phyloP scores from a whole-genome alignment of 2,329 filamentous ascomycete genomes.

The Trichoderma harzianum region DNA sequence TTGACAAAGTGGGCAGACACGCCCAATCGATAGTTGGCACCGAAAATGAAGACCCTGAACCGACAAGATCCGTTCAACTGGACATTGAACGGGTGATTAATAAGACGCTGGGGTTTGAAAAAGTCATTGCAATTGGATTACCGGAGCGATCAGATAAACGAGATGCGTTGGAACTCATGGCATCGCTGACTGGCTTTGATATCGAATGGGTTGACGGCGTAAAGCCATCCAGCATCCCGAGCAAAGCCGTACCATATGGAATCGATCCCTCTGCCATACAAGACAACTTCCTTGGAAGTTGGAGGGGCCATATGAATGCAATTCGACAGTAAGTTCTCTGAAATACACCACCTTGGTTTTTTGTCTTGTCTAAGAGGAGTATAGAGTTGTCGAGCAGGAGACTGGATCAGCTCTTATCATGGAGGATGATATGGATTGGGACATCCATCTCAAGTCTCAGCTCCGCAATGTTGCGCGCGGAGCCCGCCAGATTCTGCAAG shows the following conservation, averaged over 20 bases:
- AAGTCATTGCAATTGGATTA: slow-evolving; percentile 51
- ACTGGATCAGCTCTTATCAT: slow-evolving; percentile 40
- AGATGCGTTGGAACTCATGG: slow-evolving; percentile 46
- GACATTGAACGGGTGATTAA: not conserved
- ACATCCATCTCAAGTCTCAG: slow-evolving; percentile 34
- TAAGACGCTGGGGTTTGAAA: slow-evolving; percentile 36
- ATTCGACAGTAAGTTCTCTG: slow-evolving; percentile 27
- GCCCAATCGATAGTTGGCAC: not conserved
- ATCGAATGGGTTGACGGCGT: slow-evolving; percentile 48
- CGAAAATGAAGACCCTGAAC: not conserved
- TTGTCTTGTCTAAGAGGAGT: not conserved
- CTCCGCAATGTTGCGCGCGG: slow-evolving; percentile 17
- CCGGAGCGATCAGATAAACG: slow-evolving; percentile 47
- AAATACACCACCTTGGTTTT: not conserved
- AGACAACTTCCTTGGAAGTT: slow-evolving; percentile 39
- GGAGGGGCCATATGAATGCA: slow-evolving; percentile 40
- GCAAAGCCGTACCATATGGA: slow-evolving; percentile 35
- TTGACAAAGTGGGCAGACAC: not conserved
- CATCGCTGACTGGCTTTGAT: slow-evolving; percentile 42
- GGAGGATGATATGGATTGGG: slow-evolving; percentile 46
- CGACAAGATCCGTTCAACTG: not conserved
- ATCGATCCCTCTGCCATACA: slow-evolving; percentile 27
- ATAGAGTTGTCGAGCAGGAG: slow-evolving; percentile 32
- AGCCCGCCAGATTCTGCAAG: not conserved
- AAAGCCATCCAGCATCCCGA: slow-evolving; percentile 34